Evolutionary conservation across 768 basidiomycete species (phyloP).

Genomic region (Cystobasidium onofrii): DNA sequence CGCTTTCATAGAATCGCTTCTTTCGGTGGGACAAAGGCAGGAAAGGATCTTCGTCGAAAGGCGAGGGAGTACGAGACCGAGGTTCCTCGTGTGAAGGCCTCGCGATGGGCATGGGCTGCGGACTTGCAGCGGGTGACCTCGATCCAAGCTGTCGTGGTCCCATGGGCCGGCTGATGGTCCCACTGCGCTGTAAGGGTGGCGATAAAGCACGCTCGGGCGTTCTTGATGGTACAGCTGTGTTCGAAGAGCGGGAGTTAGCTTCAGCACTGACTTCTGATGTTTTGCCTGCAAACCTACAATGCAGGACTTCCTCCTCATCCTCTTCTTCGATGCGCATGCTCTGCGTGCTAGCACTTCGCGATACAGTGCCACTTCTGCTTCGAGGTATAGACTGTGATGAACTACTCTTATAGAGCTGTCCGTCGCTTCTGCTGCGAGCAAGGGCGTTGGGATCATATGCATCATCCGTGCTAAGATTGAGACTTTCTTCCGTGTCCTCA

Average conservation of each 20-base stretch:
- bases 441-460: constrained; percentile 4
- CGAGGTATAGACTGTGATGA: neutral
- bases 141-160: constrained; percentile 28
- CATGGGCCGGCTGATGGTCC: constrained; percentile 18
- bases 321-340: constrained; percentile 31
- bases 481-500: neutral
- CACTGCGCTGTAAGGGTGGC: constrained; percentile 10
- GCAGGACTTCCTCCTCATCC: constrained; percentile 15
- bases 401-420: neutral
- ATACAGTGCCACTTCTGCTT: neutral
- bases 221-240: neutral
- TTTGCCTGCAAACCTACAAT: neutral
- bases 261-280: neutral
- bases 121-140: constrained; percentile 9
- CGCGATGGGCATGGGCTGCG: neutral
- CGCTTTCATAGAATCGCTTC: constrained; percentile 12
- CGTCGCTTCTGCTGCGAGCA: neutral
- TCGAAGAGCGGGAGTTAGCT: neutral
- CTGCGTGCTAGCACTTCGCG: constrained; percentile 6
- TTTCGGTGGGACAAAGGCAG: constrained; percentile 11
- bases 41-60: constrained; percentile 8
- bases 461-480: neutral
- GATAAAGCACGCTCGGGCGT: constrained; percentile 13
- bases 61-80: neutral
- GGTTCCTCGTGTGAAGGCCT: neutral